phyloP scores from a whole-genome alignment of 2,329 filamentous ascomycete species.

The Diaporthe capsici region DNA sequence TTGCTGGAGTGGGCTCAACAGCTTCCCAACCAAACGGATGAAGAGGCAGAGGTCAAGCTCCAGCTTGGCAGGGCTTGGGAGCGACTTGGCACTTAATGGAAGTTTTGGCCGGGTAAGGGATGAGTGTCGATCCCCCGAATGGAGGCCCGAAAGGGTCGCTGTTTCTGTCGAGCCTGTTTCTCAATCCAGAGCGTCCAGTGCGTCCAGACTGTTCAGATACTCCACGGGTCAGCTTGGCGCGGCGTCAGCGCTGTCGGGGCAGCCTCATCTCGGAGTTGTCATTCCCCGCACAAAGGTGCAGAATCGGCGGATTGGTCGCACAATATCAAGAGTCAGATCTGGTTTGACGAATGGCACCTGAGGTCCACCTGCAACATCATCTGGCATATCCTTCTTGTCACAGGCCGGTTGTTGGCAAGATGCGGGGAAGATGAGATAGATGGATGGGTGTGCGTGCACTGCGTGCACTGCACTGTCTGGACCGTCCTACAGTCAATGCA shows the following conservation, averaged over 20 bases:
- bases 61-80: slow-evolving; percentile 37
- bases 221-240: not conserved
- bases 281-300: not conserved
- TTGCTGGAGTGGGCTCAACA: slow-evolving; percentile 31
- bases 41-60: slow-evolving; percentile 1
- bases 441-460: not conserved
- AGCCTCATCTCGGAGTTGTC: not conserved
- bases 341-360: not conserved
- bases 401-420: slow-evolving; percentile 7
- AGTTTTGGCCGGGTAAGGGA: slow-evolving; percentile 23
- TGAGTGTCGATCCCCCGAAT: slow-evolving; percentile 34
- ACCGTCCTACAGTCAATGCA: not conserved
- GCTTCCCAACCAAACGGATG: slow-evolving; percentile 24
- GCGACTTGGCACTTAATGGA: slow-evolving; percentile 33
- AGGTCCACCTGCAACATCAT: slow-evolving; percentile 17
- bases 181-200: not conserved
- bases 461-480: not conserved
- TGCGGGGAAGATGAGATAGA: slow-evolving; percentile 28
- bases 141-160: slow-evolving; percentile 20
- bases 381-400: slow-evolving; percentile 2
- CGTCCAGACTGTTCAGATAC: slow-evolving; percentile 6
- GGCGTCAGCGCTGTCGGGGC: slow-evolving; percentile 19
- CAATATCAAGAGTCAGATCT: slow-evolving; percentile 17
- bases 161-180: slow-evolving; percentile 25
- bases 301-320: slow-evolving; percentile 16